Evolutionary conservation across 2,329 filamentous ascomycete genomes (phyloP), one percentile per base, ranked within the genome.

Genomic region (Hirsutella minnesotensis): DNA sequence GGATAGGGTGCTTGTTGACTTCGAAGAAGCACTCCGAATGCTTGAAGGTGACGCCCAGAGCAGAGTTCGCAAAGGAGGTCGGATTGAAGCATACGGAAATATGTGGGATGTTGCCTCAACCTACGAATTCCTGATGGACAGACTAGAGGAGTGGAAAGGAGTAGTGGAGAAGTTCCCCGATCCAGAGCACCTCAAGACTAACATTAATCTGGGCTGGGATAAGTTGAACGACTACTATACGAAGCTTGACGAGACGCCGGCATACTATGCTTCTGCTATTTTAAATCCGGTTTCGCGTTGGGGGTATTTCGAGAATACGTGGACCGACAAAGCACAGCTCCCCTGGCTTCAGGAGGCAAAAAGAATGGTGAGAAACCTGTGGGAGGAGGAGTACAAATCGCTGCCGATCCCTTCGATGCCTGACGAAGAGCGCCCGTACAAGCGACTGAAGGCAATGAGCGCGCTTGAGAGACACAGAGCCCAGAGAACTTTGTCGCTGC

Each of bases 211-310:
- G 20, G 34, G 34, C 16, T 36, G 12, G 34, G 16, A 36, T 36
- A 36, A 36, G n/a, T n/a, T n/a, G n/a, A n/a, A n/a, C n/a, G n/a
- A n/a, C n/a, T n/a, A n/a, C n/a, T n/a, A n/a, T n/a, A 22, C 35
- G 35, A 38, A 38, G 35, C 35, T 22, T 22, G n/a, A 38, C 18
- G 35, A 38, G 35, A 38, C 19, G 19, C 35, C 20, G 20, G 35
- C 35, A 20, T 38, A 38, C 35, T 38, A 38, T 38, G 15, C 35
- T 12, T 40, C 38, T 7, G 38, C 38, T n/a, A 40, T 40, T 5
- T 34, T 40, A 22, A 34, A 40, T 34, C 39, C n/a, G 16, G 39
- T 40, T n/a, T 40, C 39, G 29, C 39, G 39, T 40, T 40, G n/a
- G 39, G 29, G 29, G 16, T 40, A 34, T 34, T 40, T 34, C 16